phyloP scores from a whole-genome alignment of 805 yeast species.

The Metschnikowia dekortorum region DNA sequence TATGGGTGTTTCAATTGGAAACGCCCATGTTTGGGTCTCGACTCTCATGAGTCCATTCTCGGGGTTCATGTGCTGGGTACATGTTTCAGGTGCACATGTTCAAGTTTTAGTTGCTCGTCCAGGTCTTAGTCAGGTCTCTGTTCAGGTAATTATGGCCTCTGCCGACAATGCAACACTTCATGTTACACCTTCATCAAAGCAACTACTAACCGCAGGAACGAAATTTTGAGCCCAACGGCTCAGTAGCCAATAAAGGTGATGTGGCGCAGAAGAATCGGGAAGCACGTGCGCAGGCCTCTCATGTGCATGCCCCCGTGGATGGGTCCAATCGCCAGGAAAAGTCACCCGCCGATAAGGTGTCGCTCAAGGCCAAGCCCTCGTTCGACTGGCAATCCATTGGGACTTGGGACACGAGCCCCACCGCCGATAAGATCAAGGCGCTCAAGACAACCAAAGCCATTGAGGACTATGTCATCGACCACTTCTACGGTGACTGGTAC shows the following conservation, averaged over 20 bases:
- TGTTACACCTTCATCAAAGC: not conserved
- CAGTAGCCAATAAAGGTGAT: conserved; percentile 14
- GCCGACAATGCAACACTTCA: not conserved
- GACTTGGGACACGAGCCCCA: conserved; percentile 27
- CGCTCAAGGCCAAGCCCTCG: conserved; percentile 15
- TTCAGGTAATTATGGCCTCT: too few relatives aligned
- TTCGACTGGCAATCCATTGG: conserved; percentile 42
- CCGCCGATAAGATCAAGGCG: conserved; percentile 22
- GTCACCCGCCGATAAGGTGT: not conserved
- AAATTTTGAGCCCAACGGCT: conserved; percentile 12
- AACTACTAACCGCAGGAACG: conserved; percentile 9
- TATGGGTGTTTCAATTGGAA: too few relatives aligned
- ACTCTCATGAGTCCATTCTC: too few relatives aligned
- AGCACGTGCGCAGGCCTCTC: conserved; percentile 12
- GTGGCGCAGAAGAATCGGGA: conserved; percentile 14
- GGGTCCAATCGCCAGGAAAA: conserved; percentile 4
- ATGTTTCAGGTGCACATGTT: too few relatives aligned
- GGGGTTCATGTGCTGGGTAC: too few relatives aligned
- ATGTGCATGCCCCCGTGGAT: conserved; percentile 12
- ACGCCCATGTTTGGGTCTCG: too few relatives aligned
- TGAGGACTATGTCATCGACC: conserved; percentile 61
- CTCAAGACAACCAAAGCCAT: conserved; percentile 32
- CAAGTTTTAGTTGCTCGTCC: too few relatives aligned
- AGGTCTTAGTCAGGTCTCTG: too few relatives aligned
- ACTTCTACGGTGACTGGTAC: conserved; percentile 67